These are phyloP conservation scores for Hemerocallis citrina DNA, from an alignment of 106 monocot genomes.

Conservation along the genomic window DNA sequence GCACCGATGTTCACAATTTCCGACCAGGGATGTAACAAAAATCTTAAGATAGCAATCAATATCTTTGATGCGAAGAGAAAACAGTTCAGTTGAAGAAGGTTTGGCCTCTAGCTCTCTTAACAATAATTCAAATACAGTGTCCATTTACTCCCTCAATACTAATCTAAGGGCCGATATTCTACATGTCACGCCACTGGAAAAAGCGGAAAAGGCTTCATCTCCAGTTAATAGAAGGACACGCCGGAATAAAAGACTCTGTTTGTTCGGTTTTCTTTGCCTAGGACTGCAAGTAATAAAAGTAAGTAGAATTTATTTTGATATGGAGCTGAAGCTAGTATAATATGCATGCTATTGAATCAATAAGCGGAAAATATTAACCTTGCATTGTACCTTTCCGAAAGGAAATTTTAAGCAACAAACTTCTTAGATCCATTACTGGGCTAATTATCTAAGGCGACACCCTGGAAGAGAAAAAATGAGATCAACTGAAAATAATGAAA, in stretches of 20 bases:
- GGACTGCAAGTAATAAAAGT: conserved; percentile 67
- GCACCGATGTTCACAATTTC: too few relatives aligned
- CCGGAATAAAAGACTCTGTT: conserved; percentile 44
- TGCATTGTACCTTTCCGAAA: conserved; percentile 31
- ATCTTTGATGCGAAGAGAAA: conserved; percentile 91
- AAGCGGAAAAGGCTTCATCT: conserved; percentile 56
- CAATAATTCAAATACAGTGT: conserved; percentile 35
- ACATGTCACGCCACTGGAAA: conserved; percentile 31
- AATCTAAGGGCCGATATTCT: conserved; percentile 8
- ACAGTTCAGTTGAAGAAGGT: conserved; percentile 81
- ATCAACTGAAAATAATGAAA: too few relatives aligned
- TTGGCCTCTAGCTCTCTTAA: conserved; percentile 76
- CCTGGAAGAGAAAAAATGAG: conserved; percentile 21
- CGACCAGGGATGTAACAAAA: conserved; percentile 75
- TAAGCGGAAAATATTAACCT: background rate
- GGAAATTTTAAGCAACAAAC: conserved; percentile 74
- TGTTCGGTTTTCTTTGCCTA: conserved; percentile 35
- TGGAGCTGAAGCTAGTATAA: too few relatives aligned
- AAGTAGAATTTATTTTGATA: conserved; percentile 30
- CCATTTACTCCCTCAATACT: conserved; percentile 12
- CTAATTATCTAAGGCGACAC: conserved; percentile 44
- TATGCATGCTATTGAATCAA: background rate
- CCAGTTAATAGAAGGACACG: conserved; percentile 46
- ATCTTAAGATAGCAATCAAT: conserved; percentile 53
- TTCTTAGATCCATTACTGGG: conserved; percentile 47